phyloP scores from a whole-genome alignment of 768 basidiomycete genomes.

The Strobilomyces confusus region DNA sequence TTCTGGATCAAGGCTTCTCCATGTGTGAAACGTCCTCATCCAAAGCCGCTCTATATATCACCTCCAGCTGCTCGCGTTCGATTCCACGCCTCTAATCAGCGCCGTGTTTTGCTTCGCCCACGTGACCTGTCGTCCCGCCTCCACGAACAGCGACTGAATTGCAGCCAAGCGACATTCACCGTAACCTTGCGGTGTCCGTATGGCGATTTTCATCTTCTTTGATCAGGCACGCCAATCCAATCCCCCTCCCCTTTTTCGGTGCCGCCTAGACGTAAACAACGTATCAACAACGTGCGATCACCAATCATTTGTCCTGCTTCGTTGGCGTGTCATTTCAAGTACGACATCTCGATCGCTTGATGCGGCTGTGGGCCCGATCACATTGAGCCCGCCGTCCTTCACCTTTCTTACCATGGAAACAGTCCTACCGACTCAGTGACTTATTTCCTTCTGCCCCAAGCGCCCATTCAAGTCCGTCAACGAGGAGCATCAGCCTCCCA shows the following conservation, averaged over 20 bases:
- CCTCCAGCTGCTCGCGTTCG: slow-evolving; percentile 1
- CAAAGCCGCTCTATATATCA: slow-evolving; percentile 14
- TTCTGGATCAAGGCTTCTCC: slow-evolving; percentile 9
- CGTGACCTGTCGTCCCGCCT: slow-evolving; percentile 16
- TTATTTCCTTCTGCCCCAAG: not conserved
- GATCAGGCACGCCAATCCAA: slow-evolving; percentile 28
- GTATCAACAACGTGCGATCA: slow-evolving; percentile 28
- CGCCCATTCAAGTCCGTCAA: slow-evolving; percentile 4
- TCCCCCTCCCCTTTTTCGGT: slow-evolving; percentile 30
- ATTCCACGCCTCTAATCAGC: slow-evolving; percentile 7
- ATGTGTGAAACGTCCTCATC: slow-evolving; percentile 20
- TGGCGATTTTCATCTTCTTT: slow-evolving; percentile 19
- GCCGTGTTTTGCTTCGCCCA: slow-evolving; percentile 19
- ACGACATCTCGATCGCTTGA: slow-evolving; percentile 28
- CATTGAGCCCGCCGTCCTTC: slow-evolving; percentile 8
- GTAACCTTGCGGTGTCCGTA: slow-evolving; percentile 15
- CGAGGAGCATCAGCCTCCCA: not conserved
- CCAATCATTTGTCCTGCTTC: slow-evolving; percentile 17
- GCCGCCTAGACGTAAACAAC: slow-evolving; percentile 29
- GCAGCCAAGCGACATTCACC: slow-evolving; percentile 14
- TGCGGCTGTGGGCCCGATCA: slow-evolving; percentile 17
- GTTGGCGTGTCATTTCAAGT: slow-evolving; percentile 22
- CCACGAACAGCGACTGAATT: slow-evolving; percentile 9
- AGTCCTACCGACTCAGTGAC: slow-evolving; percentile 10
- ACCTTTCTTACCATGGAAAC: slow-evolving; percentile 31